A percentile compares a stretch with the other conserved stretches of the same genome.
These are phyloP conservation scores for Saccharomycopsis sp. DNA, from an alignment of 805 yeast species.

Conservation along the genomic window DNA sequence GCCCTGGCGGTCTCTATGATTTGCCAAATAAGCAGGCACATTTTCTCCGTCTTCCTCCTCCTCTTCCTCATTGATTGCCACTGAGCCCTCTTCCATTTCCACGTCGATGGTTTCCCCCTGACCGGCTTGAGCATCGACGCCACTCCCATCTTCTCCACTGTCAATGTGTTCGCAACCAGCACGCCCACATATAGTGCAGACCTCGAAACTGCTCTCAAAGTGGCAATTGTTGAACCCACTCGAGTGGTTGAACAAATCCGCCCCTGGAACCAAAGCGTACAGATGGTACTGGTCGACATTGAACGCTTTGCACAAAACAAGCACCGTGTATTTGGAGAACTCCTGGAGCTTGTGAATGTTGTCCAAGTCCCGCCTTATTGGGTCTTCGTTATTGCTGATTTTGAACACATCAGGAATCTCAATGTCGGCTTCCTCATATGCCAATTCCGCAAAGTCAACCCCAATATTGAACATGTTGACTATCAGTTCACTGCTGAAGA, in stretches of 20 bases:
- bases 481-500: background rate
- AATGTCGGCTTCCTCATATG: slow-evolving; percentile 18
- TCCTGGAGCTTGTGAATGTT: background rate
- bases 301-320: slow-evolving; percentile 47
- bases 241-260: slow-evolving; percentile 76
- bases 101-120: slow-evolving; percentile 17
- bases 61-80: background rate
- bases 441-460: slow-evolving; percentile 29
- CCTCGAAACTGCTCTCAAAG: slow-evolving; percentile 28
- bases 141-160: too few relatives aligned
- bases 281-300: slow-evolving; percentile 61
- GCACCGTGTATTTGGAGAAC: slow-evolving; percentile 2
- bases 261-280: slow-evolving; percentile 77
- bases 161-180: slow-evolving; percentile 32
- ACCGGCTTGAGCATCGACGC: slow-evolving; percentile 18
- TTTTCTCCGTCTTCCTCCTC: slow-evolving; percentile 9
- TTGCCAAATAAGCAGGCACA: slow-evolving; percentile 12
- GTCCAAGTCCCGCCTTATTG: too few relatives aligned
- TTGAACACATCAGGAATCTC: slow-evolving; percentile 10
- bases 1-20: slow-evolving; percentile 20
- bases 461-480: background rate
- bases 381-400: too few relatives aligned
- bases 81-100: slow-evolving; percentile 4
- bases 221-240: slow-evolving; percentile 1
- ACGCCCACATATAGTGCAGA: slow-evolving; percentile 44